Conservation (phyloP, 768 basidiomycete genomes). For the Boletus subcaerulescens region DNA sequence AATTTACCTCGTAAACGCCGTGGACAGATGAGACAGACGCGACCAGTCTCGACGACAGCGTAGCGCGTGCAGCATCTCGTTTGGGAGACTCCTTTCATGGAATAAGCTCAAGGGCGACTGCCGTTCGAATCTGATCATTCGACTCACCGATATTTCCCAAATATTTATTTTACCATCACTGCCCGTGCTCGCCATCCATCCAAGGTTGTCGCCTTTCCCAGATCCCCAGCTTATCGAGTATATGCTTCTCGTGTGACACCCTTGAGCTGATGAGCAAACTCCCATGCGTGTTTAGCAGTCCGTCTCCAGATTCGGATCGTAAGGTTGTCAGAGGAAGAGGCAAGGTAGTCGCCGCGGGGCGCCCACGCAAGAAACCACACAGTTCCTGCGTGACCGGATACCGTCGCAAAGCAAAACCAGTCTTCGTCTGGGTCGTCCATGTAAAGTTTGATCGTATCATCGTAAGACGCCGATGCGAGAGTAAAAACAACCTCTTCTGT, state of each 20-base stretch:
- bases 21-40: conserved; percentile 65
- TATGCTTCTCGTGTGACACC: conserved; percentile 71
- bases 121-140: not conserved
- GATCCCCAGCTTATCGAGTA: conserved; percentile 75
- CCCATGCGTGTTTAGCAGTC: conserved; percentile 57
- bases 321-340: conserved; percentile 81
- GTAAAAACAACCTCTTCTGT: conserved; percentile 69
- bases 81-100: conserved; percentile 16
- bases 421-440: conserved; percentile 92
- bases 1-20: conserved; percentile 82
- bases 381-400: conserved; percentile 79
- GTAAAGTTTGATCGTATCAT: conserved; percentile 93
- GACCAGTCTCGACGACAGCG: conserved; percentile 46
- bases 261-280: conserved; percentile 53
- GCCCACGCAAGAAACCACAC: conserved; percentile 90
- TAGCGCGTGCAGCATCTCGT: conserved; percentile 3
- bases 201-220: conserved; percentile 48
- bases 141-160: conserved; percentile 68
- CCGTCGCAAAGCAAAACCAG: conserved; percentile 85
- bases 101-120: not conserved
- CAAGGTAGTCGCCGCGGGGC: conserved; percentile 76
- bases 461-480: conserved; percentile 88
- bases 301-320: conserved; percentile 86
- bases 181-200: conserved; percentile 83
- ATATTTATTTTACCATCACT: conserved; percentile 83